These are phyloP conservation scores for Macrophomina tecta DNA, from an alignment of 2,329 filamentous ascomycete genomes.

Conservation along the genomic window DNA sequence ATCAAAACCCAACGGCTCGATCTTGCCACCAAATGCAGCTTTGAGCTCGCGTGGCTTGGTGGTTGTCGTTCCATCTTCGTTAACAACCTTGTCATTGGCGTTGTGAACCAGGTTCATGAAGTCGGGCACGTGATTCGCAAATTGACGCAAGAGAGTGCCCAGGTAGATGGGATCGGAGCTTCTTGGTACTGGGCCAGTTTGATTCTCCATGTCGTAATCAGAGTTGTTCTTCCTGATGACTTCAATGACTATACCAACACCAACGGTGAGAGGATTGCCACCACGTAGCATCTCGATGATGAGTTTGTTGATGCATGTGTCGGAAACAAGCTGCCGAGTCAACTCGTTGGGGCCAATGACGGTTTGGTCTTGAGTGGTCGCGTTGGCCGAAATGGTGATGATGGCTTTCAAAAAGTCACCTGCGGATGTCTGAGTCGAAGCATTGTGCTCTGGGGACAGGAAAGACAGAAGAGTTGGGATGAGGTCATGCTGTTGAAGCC, in stretches of 20 bases:
- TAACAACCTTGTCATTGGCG: slow-evolving; percentile 63
- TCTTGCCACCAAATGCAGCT: slow-evolving; percentile 87
- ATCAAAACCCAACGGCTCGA: slow-evolving; percentile 95
- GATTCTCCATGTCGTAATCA: slow-evolving; percentile 93
- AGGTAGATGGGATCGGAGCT: slow-evolving; percentile 97
- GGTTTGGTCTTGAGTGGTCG: slow-evolving; percentile 97
- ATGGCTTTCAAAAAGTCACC: slow-evolving; percentile 98
- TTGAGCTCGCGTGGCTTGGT: slow-evolving; percentile 76
- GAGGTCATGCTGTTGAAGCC: slow-evolving; percentile 87
- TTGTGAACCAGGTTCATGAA: slow-evolving; percentile 92
- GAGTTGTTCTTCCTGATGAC: slow-evolving; percentile 99
- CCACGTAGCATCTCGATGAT: slow-evolving; percentile 90
- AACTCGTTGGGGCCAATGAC: slow-evolving; percentile 98
- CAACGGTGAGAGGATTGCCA: slow-evolving; percentile 92
- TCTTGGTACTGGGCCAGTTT: slow-evolving; percentile 76
- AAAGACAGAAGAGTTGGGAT: slow-evolving; percentile 88
- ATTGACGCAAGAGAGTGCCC: slow-evolving; percentile 84
- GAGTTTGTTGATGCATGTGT: slow-evolving; percentile 80
- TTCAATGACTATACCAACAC: slow-evolving; percentile 96
- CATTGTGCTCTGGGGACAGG: slow-evolving; percentile 81
- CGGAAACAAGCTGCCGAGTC: slow-evolving; percentile 91
- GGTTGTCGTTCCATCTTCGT: slow-evolving; percentile 63
- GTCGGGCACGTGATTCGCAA: slow-evolving; percentile 87
- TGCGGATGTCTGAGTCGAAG: slow-evolving; percentile 92
- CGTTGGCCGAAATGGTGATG: slow-evolving; percentile 98